Evolutionary conservation across 164 flowering plant species (phyloP), one percentile per base, ranked within the genome.

Genomic region (Chloranthus sessilifolius): DNA sequence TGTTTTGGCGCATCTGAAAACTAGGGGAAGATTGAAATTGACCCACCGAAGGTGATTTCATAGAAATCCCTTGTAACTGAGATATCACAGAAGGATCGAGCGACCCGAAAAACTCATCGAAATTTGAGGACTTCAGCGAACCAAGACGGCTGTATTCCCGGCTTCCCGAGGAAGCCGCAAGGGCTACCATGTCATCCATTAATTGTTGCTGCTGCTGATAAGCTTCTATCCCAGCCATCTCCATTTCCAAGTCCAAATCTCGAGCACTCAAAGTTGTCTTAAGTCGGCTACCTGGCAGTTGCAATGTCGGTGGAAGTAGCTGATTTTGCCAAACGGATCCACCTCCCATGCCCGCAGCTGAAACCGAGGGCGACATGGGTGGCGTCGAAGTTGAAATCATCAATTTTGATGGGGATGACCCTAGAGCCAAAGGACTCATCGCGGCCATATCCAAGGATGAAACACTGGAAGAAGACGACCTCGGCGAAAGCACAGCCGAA

Each of bases 401-500:
- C 40, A 70, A n/a, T 44, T 58, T 33, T 21, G 82, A 69, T 3
- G 79, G 23, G 4, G n/a, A n/a, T n/a, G n/a, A n/a, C 21, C 42
- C 42, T 79, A 66, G 34, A n/a, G 77, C 29, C 63, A 74, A 43
- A 1, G 83, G 82, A 37, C 77, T 74, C 64, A 78, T 30, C 2
- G 56, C 30, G 1, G 64, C 48, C 82, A 77, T 63, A 35, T 80
- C 83, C n/a, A n/a, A n/a, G n/a, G n/a, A n/a, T 3, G 61, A 55
- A 22, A 43, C 12, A 38, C 63, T 55, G 8, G 56, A 28, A 0
- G 80, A 55, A 25, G 48, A 30, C 15, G 88, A 80, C 50, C 77
- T 66, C 0, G 95, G 96, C 0, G 96, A 83, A 21, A 83, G 89
- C 65, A 90, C 70, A 5, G 79, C 95, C 1, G 97, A 87, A 3